Conservation (phyloP, 2,329 filamentous ascomycete genomes). For the Fusarium floridanum region DNA sequence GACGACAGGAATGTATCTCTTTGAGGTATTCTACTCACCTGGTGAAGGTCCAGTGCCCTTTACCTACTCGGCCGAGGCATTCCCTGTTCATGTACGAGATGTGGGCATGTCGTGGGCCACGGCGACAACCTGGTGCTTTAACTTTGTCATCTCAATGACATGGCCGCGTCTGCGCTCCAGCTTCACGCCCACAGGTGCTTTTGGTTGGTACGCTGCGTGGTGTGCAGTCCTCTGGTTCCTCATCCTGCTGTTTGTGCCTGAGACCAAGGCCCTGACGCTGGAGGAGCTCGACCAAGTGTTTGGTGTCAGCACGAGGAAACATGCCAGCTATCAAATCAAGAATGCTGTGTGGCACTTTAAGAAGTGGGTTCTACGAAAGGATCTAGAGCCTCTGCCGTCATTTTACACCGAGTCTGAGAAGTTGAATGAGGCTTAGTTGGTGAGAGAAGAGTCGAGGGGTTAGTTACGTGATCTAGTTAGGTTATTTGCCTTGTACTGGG, state of each 20-base stretch:
- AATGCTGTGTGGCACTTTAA: conserved; percentile 48
- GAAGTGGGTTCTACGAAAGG: conserved; percentile 42
- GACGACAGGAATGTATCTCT: conserved; percentile 3
- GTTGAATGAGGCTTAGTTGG: conserved; percentile 2
- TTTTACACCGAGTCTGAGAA: conserved; percentile 39
- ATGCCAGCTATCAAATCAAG: conserved; percentile 45
- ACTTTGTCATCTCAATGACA: conserved; percentile 13
- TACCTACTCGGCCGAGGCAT: background rate
- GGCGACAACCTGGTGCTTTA: conserved; percentile 5
- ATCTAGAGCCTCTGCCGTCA: conserved; percentile 45
- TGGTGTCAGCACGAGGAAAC: conserved; percentile 45
- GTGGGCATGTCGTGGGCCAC: conserved; percentile 9
- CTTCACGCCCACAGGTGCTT: background rate
- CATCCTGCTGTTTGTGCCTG: background rate
- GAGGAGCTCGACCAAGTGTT: conserved; percentile 51
- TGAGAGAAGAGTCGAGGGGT: background rate
- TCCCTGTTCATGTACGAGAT: conserved; percentile 2
- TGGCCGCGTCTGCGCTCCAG: conserved; percentile 2
- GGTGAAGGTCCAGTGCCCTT: background rate
- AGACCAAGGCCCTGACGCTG: conserved; percentile 34
- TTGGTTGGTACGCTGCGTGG: conserved; percentile 2
- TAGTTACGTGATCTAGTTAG: background rate
- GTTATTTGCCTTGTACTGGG: background rate
- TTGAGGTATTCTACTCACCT: background rate
- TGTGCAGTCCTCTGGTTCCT: background rate